phyloP scores from a whole-genome alignment of 441 rosid genomes.

The Gossypium trilobum region DNA sequence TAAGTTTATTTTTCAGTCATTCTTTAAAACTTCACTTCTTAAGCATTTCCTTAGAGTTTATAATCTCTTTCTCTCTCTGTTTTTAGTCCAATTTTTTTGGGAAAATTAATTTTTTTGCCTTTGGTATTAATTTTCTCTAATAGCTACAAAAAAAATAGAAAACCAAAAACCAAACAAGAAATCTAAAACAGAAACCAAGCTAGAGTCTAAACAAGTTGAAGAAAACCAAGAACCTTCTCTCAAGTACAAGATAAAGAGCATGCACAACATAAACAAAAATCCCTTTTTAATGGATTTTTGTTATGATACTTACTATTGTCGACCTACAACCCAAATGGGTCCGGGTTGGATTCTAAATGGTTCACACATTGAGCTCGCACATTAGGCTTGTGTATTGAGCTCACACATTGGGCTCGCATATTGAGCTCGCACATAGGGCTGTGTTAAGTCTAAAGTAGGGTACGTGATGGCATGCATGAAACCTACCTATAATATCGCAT shows the following conservation, averaged over 20 bases:
- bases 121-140: conserved; percentile 9
- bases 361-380: too few relatives aligned
- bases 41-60: conserved; percentile 5
- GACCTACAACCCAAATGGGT: too few relatives aligned
- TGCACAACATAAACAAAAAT: neutral
- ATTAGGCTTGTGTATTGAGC: too few relatives aligned
- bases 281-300: neutral
- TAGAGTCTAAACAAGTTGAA: conserved; percentile 19
- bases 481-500: too few relatives aligned
- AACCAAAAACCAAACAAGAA: conserved; percentile 22
- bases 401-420: too few relatives aligned
- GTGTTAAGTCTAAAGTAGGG: too few relatives aligned
- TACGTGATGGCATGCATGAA: too few relatives aligned
- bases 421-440: too few relatives aligned
- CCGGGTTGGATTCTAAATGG: too few relatives aligned
- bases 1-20: neutral
- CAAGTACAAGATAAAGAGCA: conserved; percentile 39
- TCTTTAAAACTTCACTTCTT: conserved; percentile 8
- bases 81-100: neutral
- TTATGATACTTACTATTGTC: too few relatives aligned
- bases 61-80: neutral
- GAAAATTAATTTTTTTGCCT: neutral
- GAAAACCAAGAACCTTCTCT: conserved; percentile 31
- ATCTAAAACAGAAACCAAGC: conserved; percentile 20
- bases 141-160: conserved; percentile 33